Base-by-base conservation (phyloP, 2,329 filamentous ascomycete species). In the Cytospora paraplurivora region DNA sequence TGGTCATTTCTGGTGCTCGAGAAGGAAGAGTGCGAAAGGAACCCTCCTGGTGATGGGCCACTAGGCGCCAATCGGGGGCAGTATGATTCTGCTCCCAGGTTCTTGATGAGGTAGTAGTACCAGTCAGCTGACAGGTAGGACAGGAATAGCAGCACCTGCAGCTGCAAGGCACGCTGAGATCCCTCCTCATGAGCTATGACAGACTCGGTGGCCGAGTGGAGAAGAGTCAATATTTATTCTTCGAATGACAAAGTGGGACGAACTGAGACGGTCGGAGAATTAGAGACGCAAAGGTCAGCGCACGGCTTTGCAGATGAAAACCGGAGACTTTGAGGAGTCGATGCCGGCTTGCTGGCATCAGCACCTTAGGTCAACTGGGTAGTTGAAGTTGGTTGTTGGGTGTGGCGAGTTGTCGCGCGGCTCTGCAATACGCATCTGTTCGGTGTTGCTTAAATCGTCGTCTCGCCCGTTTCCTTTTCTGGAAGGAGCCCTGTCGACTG, bases 101-200 rank as follows among this genome's bases (percentile, higher is more conserved):
- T 41, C 33, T 4, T 27, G 27, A 37, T 37, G 47, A 8, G n/a
- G 37, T 35, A 27, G 34, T 21, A 32, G 38, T 35, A 60, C 35
- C 58, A 51, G 50, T 35, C 49, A 54, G 21, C 15, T 34, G 41
- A 12, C 27, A 32, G 34, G n/a, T n/a, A 32, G 34, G n/a, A 62
- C 56, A 50, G 56, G 57, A 65, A 65, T 65, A 65, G 63, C 50
- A 65, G 59, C 63, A 37, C 7, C 37, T 49, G 38, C 27, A 47
- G 19, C 53, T 38, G 27, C 53, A 60, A 57, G 54, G 37, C 54
- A 55, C 44, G 38, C 47, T 38, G 54, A 58, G 37, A n/a, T 34
- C 12, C 58, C 35, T 53, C 27, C 38, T 35, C 11, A 38, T 53
- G 56, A 47, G 32, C 12, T 35, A n/a, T 13, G 37, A 54, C 61